Conservation (phyloP, 805 yeast genomes). For the Yarrowia hollandica region DNA sequence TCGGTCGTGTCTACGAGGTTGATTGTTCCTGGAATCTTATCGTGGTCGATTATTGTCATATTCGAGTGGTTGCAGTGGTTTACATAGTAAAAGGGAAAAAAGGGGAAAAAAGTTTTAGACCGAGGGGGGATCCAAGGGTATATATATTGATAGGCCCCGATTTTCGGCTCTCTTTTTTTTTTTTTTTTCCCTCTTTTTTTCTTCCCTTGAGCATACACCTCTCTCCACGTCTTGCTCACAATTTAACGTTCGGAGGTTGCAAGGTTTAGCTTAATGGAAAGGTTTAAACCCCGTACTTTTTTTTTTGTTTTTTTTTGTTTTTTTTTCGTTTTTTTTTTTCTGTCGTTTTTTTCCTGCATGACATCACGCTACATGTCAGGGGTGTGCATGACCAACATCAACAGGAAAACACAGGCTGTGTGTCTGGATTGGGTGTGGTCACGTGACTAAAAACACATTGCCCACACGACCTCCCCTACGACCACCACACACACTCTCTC, state of each 20-base stretch:
- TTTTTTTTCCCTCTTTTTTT: neutral
- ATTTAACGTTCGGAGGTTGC: slow-evolving; percentile 12
- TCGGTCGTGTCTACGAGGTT: slow-evolving; percentile 32
- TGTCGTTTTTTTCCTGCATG: no score
- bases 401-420: no score
- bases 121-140: neutral
- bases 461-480: no score
- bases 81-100: neutral
- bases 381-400: neutral
- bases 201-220: neutral
- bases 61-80: no score
- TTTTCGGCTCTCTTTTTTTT: slow-evolving; percentile 6
- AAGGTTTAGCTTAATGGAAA: neutral
- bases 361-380: slow-evolving; percentile 14
- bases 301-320: no score
- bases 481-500: no score
- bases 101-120: neutral
- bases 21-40: slow-evolving; percentile 35
- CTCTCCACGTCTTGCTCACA: slow-evolving; percentile 13
- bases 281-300: neutral
- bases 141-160: neutral
- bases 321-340: no score
- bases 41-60: slow-evolving; percentile 28
- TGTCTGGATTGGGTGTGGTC: no score
- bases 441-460: no score